Conservation (phyloP, 306 rosid genomes). For the Medicago truncatula region MtrunA17r5.0-ANR NC_053045.1:46013001-46013500, state of each 20-base stretch:
- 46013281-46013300: constrained; percentile 87
- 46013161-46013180: constrained; percentile 14
- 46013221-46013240: constrained; percentile 29
- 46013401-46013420: constrained; percentile 34
- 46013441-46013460: constrained; percentile 20
- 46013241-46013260: constrained; percentile 84
- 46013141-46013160: constrained; percentile 23
- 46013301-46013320: constrained; percentile 89
- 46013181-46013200: constrained; percentile 25
- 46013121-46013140: constrained; percentile 5
- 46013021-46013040: constrained; percentile 18
- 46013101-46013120: constrained; percentile 3
- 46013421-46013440: constrained; percentile 25
- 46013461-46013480: background rate
- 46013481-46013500: constrained; percentile 15
- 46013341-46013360: constrained; percentile 99
- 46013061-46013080: constrained; percentile 28
- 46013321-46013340: constrained; percentile 99
- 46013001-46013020: constrained; percentile 31
- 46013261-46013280: constrained; percentile 88
- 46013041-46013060: constrained; percentile 20
- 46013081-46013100: constrained; percentile 14
- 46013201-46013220: constrained; percentile 13
- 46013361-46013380: constrained; percentile 85
- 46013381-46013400: constrained; percentile 45